Percentiles rank a stretch among this genome's conserved stretches.
These are phyloP conservation scores for Emergomyces orientalis DNA, from an alignment of 2,329 filamentous ascomycete species.

Conservation along the genomic window DNA sequence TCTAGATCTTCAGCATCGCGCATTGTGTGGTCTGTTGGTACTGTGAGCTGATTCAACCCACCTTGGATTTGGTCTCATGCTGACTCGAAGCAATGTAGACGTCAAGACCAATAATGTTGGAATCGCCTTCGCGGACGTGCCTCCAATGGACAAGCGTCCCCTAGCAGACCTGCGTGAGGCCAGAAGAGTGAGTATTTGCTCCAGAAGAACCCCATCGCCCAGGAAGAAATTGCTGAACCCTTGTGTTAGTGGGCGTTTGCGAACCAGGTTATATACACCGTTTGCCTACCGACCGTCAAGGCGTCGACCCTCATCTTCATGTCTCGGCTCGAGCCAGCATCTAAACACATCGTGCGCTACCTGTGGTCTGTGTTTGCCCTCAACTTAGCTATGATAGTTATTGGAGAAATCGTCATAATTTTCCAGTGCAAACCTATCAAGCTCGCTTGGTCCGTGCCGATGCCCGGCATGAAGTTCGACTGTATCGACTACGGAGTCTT, in stretches of 20 bases:
- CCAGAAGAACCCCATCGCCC: background rate
- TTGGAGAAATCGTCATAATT: conserved; percentile 22
- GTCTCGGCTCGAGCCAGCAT: conserved; percentile 23
- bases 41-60: background rate
- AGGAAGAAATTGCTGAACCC: background rate
- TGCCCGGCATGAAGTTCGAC: conserved; percentile 12
- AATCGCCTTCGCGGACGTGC: conserved; percentile 19
- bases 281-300: conserved; percentile 24
- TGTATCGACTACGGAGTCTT: conserved; percentile 25
- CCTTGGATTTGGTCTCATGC: background rate
- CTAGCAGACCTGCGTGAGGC: conserved; percentile 9
- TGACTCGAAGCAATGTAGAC: conserved; percentile 12
- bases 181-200: background rate
- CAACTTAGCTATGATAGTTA: conserved; percentile 18
- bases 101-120: conserved; percentile 23
- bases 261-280: conserved; percentile 26
- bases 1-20: background rate
- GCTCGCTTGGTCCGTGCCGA: conserved; percentile 16
- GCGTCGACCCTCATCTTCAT: conserved; percentile 25
- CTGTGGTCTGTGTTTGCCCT: conserved; percentile 19
- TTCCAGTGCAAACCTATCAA: conserved; percentile 25
- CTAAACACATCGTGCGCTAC: conserved; percentile 16
- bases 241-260: conserved; percentile 20
- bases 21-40: background rate
- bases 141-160: conserved; percentile 11